Percentiles rank a stretch among this genome's conserved stretches.
Evolutionary conservation across 2,329 filamentous ascomycete species (phyloP).

Genomic region (Corynespora cassiicola): DNA sequence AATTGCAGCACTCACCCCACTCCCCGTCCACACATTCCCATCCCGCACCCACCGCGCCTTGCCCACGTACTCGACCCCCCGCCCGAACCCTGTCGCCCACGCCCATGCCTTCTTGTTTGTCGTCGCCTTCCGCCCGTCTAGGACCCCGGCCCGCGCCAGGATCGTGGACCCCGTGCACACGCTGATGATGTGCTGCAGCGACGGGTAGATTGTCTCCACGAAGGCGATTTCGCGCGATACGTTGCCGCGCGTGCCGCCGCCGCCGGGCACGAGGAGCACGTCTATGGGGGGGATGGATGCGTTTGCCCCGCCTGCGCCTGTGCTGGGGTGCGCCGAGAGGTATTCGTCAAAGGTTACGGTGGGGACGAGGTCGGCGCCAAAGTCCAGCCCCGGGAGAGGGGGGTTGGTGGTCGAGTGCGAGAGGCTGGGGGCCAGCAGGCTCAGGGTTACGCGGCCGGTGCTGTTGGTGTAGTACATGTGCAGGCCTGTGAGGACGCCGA

Average conservation of each 20-base stretch:
- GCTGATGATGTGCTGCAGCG: conserved; percentile 59
- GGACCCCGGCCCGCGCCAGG: conserved; percentile 61
- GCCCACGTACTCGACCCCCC: conserved; percentile 67
- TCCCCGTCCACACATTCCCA: conserved; percentile 69
- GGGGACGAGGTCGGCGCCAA: conserved; percentile 45
- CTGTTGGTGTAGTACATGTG: conserved; percentile 14
- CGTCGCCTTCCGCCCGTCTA: conserved; percentile 66
- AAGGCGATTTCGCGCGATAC: conserved; percentile 13
- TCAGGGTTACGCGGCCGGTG: conserved; percentile 19
- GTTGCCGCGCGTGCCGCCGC: conserved; percentile 50
- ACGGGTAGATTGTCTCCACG: conserved; percentile 12
- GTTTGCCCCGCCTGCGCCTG: too few relatives aligned
- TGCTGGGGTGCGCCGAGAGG: conserved; percentile 37
- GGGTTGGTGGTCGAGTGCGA: conserved; percentile 25
- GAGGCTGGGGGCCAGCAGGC: conserved; percentile 14
- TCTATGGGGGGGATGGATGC: conserved; percentile 53
- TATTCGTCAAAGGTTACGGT: conserved; percentile 56
- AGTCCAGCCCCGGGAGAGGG: conserved; percentile 10
- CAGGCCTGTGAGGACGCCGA: conserved; percentile 47
- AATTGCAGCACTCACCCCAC: conserved; percentile 69
- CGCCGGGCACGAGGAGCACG: conserved; percentile 68
- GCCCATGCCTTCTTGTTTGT: conserved; percentile 67
- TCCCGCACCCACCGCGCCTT: conserved; percentile 62
- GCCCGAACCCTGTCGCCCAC: too few relatives aligned
- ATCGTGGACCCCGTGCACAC: conserved; percentile 68